These are phyloP conservation scores for Elaeagnus macrophylla DNA, from an alignment of 306 rosid genomes.

Conservation along the genomic window DNA sequence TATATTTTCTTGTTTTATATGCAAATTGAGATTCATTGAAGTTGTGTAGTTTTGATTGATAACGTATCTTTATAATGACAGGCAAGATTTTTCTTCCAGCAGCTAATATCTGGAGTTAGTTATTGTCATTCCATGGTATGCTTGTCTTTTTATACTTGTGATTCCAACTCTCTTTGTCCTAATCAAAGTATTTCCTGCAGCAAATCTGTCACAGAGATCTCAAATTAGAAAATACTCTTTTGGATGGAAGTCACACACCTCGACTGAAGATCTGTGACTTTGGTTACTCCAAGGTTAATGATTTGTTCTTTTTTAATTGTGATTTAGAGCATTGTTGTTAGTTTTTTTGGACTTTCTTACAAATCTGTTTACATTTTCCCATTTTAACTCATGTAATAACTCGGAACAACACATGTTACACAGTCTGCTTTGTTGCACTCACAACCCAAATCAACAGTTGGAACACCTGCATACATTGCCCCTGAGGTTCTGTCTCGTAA, in stretches of 20 bases:
- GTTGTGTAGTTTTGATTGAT: slow-evolving; percentile 2
- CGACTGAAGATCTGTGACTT: slow-evolving; percentile 86
- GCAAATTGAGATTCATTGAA: slow-evolving; percentile 1
- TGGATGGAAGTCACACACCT: slow-evolving; percentile 81
- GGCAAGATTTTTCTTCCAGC: slow-evolving; percentile 99
- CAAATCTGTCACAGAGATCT: slow-evolving; percentile 94
- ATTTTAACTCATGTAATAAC: not conserved
- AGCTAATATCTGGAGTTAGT: slow-evolving; percentile 90
- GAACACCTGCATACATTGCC: slow-evolving; percentile 94
- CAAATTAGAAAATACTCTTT: slow-evolving; percentile 81
- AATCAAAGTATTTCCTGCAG: slow-evolving; percentile 26
- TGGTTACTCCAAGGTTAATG: slow-evolving; percentile 82
- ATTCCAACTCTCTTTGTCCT: not conserved
- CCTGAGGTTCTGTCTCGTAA: slow-evolving; percentile 75
- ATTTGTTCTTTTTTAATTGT: slow-evolving; percentile 11
- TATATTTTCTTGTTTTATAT: not conserved
- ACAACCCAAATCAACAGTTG: slow-evolving; percentile 80
- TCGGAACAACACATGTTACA: slow-evolving; percentile 1
- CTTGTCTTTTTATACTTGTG: not conserved
- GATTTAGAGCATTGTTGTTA: not conserved
- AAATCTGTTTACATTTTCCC: not conserved
- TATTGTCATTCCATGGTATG: slow-evolving; percentile 85
- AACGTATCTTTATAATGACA: slow-evolving; percentile 20
- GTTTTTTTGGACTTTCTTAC: not conserved
- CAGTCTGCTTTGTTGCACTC: slow-evolving; percentile 86